Evolutionary conservation across 225 moss, liverwort and hornwort species (phyloP).

Genomic region (Pseudisothecium myosuroides): DNA sequence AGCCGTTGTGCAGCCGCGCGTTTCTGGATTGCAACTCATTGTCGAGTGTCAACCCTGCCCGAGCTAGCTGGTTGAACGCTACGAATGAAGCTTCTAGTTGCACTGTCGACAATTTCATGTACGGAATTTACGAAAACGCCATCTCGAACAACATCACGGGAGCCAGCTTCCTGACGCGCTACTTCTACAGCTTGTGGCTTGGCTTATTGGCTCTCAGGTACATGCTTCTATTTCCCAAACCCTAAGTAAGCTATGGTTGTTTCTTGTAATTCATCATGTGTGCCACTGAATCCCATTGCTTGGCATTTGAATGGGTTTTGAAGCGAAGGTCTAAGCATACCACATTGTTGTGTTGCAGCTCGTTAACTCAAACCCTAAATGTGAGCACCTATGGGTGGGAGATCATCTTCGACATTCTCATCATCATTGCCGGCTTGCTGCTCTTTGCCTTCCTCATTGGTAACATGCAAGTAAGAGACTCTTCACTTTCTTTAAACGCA

Average conservation of each 20-base stretch:
- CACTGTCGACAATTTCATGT: constrained; percentile 12
- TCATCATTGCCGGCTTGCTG: constrained; percentile 67
- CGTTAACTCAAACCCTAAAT: constrained; percentile 50
- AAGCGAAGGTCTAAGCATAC: neutral
- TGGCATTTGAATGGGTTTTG: neutral
- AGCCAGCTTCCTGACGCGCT: constrained; percentile 36
- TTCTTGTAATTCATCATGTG: neutral
- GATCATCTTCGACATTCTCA: constrained; percentile 67
- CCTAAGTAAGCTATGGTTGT: neutral
- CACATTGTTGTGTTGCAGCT: constrained; percentile 36
- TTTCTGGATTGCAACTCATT: constrained; percentile 19
- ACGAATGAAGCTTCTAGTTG: neutral
- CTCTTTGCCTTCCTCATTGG: constrained; percentile 87
- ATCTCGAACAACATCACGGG: constrained; percentile 48
- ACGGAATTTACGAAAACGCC: constrained; percentile 50
- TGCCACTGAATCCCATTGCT: neutral
- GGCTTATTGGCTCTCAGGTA: constrained; percentile 81
- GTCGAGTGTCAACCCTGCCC: neutral
- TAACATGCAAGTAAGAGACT: constrained; percentile 76
- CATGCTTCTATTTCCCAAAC: neutral
- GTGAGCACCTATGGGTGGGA: constrained; percentile 85
- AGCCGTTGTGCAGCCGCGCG: neutral
- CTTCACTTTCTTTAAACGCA: neutral
- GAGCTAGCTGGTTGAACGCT: neutral
- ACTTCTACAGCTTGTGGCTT: constrained; percentile 83